phyloP scores from a whole-genome alignment of 179 eudicot genomes.

The Actinidia chinensis region DNA sequence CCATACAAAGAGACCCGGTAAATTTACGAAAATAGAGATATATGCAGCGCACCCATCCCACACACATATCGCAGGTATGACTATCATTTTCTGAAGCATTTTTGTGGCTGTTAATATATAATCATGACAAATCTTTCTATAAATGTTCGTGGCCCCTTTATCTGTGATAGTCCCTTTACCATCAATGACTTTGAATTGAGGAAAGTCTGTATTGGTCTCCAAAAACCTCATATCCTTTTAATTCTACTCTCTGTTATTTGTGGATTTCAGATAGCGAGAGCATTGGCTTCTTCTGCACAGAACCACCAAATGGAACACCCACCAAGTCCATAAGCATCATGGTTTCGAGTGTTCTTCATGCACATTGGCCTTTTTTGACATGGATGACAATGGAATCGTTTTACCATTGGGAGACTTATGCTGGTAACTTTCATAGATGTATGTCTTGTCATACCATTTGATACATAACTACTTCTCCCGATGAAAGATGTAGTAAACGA shows the following conservation, averaged over 20 bases:
- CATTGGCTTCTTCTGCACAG: slow-evolving; percentile 58
- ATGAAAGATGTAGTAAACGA: background rate
- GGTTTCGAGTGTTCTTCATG: slow-evolving; percentile 68
- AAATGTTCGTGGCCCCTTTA: too few species aligned
- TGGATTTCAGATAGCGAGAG: slow-evolving; percentile 57
- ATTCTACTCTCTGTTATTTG: background rate
- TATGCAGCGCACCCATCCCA: too few species aligned
- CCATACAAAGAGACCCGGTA: too few species aligned
- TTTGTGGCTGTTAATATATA: too few species aligned
- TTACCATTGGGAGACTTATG: slow-evolving; percentile 73
- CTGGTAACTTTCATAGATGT: slow-evolving; percentile 35
- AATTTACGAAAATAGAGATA: too few species aligned
- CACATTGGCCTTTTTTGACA: slow-evolving; percentile 71
- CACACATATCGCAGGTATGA: too few species aligned
- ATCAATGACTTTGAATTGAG: too few species aligned
- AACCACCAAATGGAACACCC: slow-evolving; percentile 67
- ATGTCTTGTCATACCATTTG: background rate
- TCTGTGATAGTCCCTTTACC: too few species aligned
- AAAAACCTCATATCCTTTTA: too few species aligned
- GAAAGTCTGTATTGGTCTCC: too few species aligned
- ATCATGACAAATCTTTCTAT: too few species aligned
- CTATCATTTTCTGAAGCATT: too few species aligned
- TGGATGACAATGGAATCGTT: slow-evolving; percentile 60
- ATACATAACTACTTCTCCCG: background rate
- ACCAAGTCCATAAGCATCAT: slow-evolving; percentile 41